Evolutionary conservation across 1,284 basidiomycete genomes (phyloP).

Genomic region (Cystobasidium slooffiae): DNA sequence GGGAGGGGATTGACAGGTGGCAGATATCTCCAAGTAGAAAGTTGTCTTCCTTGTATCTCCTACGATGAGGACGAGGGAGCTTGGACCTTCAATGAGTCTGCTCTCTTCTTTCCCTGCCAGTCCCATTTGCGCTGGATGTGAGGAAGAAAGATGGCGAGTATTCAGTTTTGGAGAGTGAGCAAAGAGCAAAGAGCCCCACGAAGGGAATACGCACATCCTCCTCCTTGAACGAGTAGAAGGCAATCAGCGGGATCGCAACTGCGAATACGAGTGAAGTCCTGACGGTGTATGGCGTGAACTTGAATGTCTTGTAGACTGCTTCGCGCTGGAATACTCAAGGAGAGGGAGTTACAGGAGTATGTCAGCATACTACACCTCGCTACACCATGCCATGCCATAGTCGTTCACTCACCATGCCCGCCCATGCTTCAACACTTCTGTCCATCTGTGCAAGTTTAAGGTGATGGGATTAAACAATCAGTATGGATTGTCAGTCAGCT

Average conservation of each 20-base stretch:
- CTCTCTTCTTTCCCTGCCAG: constrained; percentile 43
- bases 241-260: constrained; percentile 47
- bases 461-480: too few species aligned
- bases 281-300: constrained; percentile 52
- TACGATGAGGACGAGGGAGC: not conserved
- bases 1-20: too few species aligned
- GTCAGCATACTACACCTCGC: not conserved
- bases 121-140: constrained; percentile 35
- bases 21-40: too few species aligned
- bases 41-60: too few species aligned
- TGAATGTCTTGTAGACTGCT: constrained; percentile 49
- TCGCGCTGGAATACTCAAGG: constrained; percentile 32
- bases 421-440: constrained; percentile 40
- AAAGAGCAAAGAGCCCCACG: not conserved
- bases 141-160: not conserved
- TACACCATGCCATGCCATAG: not conserved
- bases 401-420: constrained; percentile 28
- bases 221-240: constrained; percentile 30
- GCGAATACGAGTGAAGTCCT: constrained; percentile 49
- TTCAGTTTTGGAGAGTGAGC: not conserved
- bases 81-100: constrained; percentile 22
- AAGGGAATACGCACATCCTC: constrained; percentile 22
- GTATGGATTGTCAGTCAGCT: too few species aligned
- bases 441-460: constrained; percentile 38
- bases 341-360: not conserved